A percentile compares a stretch with the other conserved stretches of the same genome.
Conservation (phyloP, 768 basidiomycete genomes). For the Tricholoma saponaceum region DNA sequence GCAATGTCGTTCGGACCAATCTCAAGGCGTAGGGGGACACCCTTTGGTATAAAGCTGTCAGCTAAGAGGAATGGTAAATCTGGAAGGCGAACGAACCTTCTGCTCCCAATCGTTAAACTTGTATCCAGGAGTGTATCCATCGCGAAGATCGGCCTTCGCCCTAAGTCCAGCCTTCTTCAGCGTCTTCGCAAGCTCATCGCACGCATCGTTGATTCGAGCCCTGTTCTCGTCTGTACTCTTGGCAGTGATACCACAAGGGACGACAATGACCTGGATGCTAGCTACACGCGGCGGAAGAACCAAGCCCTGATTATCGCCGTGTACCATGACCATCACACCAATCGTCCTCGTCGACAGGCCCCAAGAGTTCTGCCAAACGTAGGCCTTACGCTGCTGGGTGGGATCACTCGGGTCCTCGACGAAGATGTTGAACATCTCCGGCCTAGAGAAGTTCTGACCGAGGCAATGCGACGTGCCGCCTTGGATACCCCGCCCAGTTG, state of each 20-base stretch:
- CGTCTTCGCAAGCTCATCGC: conserved; percentile 70
- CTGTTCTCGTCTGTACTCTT: conserved; percentile 70
- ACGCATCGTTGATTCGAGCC: conserved; percentile 68
- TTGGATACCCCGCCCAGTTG: conserved; percentile 96
- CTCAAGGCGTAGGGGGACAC: conserved; percentile 95
- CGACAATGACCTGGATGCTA: conserved; percentile 83
- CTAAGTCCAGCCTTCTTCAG: conserved; percentile 73
- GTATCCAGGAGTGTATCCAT: conserved; percentile 96
- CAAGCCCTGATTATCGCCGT: conserved; percentile 96
- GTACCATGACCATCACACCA: conserved; percentile 99
- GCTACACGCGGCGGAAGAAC: conserved; percentile 98
- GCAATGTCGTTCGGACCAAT: conserved; percentile 91
- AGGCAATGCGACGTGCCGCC: conserved; percentile 97
- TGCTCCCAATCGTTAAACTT: conserved; percentile 99
- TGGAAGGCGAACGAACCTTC: conserved; percentile 50
- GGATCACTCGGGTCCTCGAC: conserved; percentile 91
- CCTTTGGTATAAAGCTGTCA: conserved; percentile 40
- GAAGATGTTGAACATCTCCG: conserved; percentile 96
- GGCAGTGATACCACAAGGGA: conserved; percentile 93
- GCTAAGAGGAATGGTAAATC: not conserved
- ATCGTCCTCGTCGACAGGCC: conserved; percentile 94
- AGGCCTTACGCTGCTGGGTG: conserved; percentile 60
- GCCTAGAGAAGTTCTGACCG: conserved; percentile 95
- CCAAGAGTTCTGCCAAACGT: conserved; percentile 99
- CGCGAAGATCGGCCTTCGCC: conserved; percentile 88